These are phyloP conservation scores for Xanthoparmelia taractica DNA, from an alignment of 495 filamentous ascomycete species.

Conservation along the genomic window DNA sequence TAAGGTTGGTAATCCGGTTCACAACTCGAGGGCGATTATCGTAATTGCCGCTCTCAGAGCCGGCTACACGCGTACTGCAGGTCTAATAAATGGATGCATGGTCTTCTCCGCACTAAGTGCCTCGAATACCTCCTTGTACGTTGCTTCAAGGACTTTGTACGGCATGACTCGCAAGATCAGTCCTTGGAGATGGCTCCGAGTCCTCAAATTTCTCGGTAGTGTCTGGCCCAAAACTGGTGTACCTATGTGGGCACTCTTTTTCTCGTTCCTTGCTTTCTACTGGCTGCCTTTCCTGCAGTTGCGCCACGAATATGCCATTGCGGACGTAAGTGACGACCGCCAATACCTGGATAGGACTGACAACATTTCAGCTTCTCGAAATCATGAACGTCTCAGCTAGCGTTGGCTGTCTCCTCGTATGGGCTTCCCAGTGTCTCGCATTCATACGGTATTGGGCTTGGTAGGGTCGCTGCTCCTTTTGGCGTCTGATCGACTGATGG, in stretches of 20 bases:
- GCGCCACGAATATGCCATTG: conserved; percentile 11
- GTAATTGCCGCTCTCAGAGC: conserved; percentile 16
- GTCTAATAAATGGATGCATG: conserved; percentile 36
- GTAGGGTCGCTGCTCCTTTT: neutral
- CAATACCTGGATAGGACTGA: conserved; percentile 15
- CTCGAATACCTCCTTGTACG: conserved; percentile 40
- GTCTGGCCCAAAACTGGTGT: conserved; percentile 31
- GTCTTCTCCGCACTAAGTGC: conserved; percentile 38
- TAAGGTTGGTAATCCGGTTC: neutral
- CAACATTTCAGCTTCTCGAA: conserved; percentile 29
- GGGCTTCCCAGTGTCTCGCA: conserved; percentile 39
- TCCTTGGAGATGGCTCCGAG: conserved; percentile 19
- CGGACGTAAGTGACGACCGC: conserved; percentile 16
- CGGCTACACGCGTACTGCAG: conserved; percentile 25
- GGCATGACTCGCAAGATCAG: conserved; percentile 35
- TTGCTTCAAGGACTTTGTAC: conserved; percentile 41
- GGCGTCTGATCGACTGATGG: conserved; percentile 21
- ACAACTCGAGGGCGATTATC: conserved; percentile 12
- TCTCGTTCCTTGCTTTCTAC: conserved; percentile 35
- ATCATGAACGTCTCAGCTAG: conserved; percentile 35
- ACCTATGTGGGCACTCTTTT: conserved; percentile 35
- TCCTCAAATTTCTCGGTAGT: conserved; percentile 24
- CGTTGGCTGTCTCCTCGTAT: conserved; percentile 37
- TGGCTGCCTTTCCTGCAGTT: conserved; percentile 43
- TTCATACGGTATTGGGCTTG: conserved; percentile 36